These are phyloP conservation scores for Blastomyces percursus DNA, from an alignment of 2,329 filamentous ascomycete species.

Conservation along the genomic window DNA sequence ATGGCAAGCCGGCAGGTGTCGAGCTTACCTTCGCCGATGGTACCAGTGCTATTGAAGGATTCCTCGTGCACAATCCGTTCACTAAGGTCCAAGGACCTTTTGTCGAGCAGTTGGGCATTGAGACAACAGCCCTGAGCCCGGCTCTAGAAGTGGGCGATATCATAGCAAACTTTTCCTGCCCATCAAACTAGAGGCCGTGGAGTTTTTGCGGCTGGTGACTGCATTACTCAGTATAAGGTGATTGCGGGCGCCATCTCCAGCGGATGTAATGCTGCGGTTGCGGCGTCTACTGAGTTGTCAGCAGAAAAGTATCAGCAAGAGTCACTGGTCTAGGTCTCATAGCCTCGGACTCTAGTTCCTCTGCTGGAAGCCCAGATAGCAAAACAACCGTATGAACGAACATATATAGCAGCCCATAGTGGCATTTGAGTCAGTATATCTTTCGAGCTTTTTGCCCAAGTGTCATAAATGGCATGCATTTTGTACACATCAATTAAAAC, in stretches of 20 bases:
- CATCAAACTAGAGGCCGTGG: background rate
- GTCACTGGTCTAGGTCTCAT: background rate
- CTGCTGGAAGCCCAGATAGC: too few species aligned
- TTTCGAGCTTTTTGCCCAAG: too few species aligned
- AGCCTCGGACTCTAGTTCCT: too few species aligned
- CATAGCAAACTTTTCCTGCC: background rate
- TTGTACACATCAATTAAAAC: too few species aligned
- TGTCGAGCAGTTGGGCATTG: background rate
- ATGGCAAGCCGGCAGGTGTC: background rate
- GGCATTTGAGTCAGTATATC: too few species aligned
- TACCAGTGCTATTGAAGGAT: background rate
- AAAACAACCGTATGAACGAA: too few species aligned
- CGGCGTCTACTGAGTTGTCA: background rate
- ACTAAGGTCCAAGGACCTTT: background rate
- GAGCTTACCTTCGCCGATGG: background rate
- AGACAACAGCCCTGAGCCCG: background rate
- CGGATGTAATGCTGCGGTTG: background rate
- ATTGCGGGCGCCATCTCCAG: background rate
- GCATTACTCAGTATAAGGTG: background rate
- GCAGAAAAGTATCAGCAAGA: background rate
- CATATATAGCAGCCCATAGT: too few species aligned
- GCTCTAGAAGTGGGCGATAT: background rate
- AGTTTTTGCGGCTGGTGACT: background rate
- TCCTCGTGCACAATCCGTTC: background rate
- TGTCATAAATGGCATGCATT: too few species aligned